These are phyloP conservation scores for Aphanomyces stellatus DNA, from an alignment of 352 stramenopile species.

Conservation along the genomic window DNA sequence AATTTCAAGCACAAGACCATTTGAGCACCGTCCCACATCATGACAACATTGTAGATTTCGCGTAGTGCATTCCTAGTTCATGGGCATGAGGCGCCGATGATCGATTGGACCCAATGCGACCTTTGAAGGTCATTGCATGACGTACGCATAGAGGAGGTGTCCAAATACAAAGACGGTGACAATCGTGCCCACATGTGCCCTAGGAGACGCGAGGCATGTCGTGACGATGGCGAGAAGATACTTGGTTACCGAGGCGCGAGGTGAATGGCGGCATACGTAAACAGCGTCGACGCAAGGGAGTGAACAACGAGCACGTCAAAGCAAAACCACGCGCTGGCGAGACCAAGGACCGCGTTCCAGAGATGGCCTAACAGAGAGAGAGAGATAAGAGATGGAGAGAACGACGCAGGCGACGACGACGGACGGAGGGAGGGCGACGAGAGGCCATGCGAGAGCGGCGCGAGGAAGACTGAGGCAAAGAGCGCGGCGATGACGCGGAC, in stretches of 20 bases:
- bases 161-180: slow-evolving; percentile 20
- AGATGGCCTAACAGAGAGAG: slow-evolving; percentile 30
- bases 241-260: slow-evolving; percentile 39
- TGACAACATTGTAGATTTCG: slow-evolving; percentile 66
- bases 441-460: slow-evolving; percentile 43
- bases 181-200: background rate
- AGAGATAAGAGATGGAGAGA: no score
- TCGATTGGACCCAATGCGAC: background rate
- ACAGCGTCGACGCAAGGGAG: slow-evolving; percentile 43
- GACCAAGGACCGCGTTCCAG: slow-evolving; percentile 53
- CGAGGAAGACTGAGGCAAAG: slow-evolving; percentile 47
- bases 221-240: background rate
- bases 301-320: slow-evolving; percentile 73
- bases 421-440: background rate
- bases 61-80: slow-evolving; percentile 51
- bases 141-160: slow-evolving; percentile 31
- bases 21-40: slow-evolving; percentile 75
- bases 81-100: no score
- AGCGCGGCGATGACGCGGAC: slow-evolving; percentile 76
- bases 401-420: background rate
- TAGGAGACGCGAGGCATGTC: no score
- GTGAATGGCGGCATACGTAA: slow-evolving; percentile 61
- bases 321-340: slow-evolving; percentile 60
- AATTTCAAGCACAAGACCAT: slow-evolving; percentile 83
- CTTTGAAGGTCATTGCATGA: slow-evolving; percentile 36